phyloP scores from a whole-genome alignment of 129 eudicot species.

The Artemisia annua region DNA sequence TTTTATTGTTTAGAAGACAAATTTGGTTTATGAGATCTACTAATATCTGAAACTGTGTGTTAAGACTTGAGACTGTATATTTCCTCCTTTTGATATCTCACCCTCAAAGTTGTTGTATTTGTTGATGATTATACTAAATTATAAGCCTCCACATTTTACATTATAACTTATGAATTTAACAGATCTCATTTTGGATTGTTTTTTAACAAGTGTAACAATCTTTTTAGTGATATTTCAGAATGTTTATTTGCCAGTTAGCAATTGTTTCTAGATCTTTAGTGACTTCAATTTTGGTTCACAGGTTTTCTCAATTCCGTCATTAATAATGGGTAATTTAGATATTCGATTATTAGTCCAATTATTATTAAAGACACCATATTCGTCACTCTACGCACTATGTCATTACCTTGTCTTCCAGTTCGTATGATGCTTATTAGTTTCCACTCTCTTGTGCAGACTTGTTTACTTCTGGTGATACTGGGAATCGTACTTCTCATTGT shows the following conservation, averaged over 20 bases:
- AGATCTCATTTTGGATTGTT: not conserved
- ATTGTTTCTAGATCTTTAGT: slow-evolving; percentile 7
- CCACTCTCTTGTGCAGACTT: slow-evolving; percentile 53
- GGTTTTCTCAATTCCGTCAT: not conserved
- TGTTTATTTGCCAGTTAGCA: not conserved
- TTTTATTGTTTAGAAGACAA: not conserved
- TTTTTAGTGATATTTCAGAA: not conserved
- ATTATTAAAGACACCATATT: not conserved
- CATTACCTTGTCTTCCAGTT: not conserved
- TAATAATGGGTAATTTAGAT: slow-evolving; percentile 9
- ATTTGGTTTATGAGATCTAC: not conserved
- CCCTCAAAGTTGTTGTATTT: not conserved
- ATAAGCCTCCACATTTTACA: too few relatives aligned
- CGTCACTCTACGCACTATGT: not conserved
- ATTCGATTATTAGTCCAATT: not conserved
- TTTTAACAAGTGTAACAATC: not conserved
- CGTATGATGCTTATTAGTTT: not conserved
- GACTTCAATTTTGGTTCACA: slow-evolving; percentile 13
- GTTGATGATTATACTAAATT: too few relatives aligned
- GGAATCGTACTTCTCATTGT: slow-evolving; percentile 65
- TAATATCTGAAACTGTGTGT: slow-evolving; percentile 6
- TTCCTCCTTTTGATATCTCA: not conserved
- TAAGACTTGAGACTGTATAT: not conserved
- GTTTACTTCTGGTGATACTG: slow-evolving; percentile 66
- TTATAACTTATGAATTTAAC: not conserved